These are phyloP conservation scores for Solanum hybrid DNA, from an alignment of 305 asterid genomes.

Conservation along the genomic window DNA sequence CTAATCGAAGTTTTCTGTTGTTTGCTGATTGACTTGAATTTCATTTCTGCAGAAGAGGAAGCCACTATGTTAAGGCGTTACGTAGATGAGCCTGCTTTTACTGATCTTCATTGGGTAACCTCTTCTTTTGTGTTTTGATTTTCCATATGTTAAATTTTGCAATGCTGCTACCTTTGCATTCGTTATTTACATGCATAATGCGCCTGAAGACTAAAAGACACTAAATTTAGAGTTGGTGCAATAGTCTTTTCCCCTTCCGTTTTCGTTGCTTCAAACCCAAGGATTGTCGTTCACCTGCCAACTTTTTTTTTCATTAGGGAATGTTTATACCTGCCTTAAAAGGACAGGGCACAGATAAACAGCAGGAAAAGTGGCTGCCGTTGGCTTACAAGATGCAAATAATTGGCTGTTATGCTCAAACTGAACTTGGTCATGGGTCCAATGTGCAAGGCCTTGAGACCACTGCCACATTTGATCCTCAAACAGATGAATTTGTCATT, in stretches of 20 bases:
- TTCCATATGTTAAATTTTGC: neutral
- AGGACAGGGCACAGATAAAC: constrained; percentile 95
- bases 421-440: constrained; percentile 99
- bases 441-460: constrained; percentile 99
- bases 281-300: constrained; percentile 8
- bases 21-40: neutral
- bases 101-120: constrained; percentile 97
- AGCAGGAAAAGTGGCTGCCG: constrained; percentile 82
- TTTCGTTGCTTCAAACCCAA: neutral
- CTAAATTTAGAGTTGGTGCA: neutral
- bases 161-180: neutral
- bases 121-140: neutral
- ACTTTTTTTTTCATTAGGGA: constrained; percentile 43
- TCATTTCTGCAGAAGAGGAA: constrained; percentile 68
- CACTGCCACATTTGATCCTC: constrained; percentile 90
- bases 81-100: constrained; percentile 87
- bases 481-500: constrained; percentile 83
- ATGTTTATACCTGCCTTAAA: constrained; percentile 92
- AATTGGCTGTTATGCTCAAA: constrained; percentile 99
- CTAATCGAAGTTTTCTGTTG: neutral
- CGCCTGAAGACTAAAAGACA: neutral
- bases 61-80: constrained; percentile 63
- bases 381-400: constrained; percentile 95
- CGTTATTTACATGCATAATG: neutral
- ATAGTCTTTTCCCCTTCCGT: neutral